Conservation (phyloP, 23 red algal species). For the Chondrus crispus region DNA sequence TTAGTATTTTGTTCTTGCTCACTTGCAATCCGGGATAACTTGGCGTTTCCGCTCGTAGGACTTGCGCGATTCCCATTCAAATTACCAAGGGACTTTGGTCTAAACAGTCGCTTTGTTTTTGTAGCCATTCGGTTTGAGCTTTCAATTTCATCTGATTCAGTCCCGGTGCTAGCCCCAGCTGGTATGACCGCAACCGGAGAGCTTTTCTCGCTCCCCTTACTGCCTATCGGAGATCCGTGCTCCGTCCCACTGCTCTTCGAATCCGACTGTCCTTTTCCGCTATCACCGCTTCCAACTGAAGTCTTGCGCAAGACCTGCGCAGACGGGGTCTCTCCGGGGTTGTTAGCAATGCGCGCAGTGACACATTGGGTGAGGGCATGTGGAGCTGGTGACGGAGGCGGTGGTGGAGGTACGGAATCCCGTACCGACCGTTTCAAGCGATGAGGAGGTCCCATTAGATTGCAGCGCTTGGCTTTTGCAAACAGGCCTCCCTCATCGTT, state of each 20-base stretch:
- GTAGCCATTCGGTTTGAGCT: neutral
- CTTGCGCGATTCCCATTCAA: neutral
- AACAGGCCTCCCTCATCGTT: neutral
- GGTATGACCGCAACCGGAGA: neutral
- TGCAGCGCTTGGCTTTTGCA: neutral
- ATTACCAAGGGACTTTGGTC: neutral
- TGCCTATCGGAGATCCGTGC: neutral
- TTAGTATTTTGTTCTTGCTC: neutral
- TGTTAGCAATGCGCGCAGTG: slow-evolving; percentile 11
- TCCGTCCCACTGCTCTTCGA: neutral
- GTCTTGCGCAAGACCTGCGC: neutral
- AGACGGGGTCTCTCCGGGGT: slow-evolving; percentile 24
- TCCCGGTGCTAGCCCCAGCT: neutral
- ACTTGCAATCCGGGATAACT: neutral
- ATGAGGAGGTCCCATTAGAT: no score
- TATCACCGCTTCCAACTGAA: neutral
- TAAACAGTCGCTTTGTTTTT: neutral
- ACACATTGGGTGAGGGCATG: neutral
- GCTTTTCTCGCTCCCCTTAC: neutral
- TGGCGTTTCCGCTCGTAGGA: neutral
- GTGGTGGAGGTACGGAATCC: no score
- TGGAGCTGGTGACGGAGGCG: no score
- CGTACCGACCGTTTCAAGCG: neutral
- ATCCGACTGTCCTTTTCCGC: neutral
- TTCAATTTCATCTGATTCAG: neutral